Evolutionary conservation across 179 eudicot species (phyloP).

Genomic region (Silene coronaria): DNA sequence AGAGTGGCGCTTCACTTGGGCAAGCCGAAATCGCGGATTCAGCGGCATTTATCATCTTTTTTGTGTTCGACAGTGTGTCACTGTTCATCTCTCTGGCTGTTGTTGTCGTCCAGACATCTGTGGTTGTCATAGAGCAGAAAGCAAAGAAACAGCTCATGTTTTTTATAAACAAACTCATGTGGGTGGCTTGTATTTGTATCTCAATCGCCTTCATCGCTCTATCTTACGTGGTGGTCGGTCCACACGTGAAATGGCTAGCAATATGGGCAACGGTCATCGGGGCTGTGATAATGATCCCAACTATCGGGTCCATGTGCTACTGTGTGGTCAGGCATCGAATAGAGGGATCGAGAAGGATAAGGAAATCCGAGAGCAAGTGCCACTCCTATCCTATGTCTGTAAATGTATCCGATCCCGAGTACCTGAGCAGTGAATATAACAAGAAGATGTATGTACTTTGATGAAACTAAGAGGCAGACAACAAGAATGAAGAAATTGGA

Average conservation of each 20-base stretch:
- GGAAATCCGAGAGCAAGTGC: conserved; percentile 48
- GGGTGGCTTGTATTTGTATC: conserved; percentile 80
- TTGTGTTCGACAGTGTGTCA: conserved; percentile 67
- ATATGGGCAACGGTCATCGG: conserved; percentile 68
- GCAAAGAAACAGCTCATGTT: conserved; percentile 83
- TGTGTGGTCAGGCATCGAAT: conserved; percentile 59
- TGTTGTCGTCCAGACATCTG: conserved; percentile 87
- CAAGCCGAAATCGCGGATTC: conserved; percentile 60
- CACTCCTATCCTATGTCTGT: conserved; percentile 69
- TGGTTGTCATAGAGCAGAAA: conserved; percentile 78
- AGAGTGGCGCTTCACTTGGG: conserved; percentile 42
- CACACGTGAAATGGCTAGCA: conserved; percentile 61
- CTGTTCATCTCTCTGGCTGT: conserved; percentile 85
- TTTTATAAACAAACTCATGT: conserved; percentile 89
- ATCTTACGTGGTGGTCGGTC: conserved; percentile 73
- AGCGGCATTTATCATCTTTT: conserved; percentile 62
- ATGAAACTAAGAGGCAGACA: conserved; percentile 6
- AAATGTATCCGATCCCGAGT: conserved; percentile 54
- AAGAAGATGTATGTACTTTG: conserved; percentile 80
- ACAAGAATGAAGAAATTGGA: neutral
- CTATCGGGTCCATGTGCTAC: conserved; percentile 87
- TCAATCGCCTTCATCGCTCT: conserved; percentile 77
- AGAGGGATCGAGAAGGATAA: conserved; percentile 54
- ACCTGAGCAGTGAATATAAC: conserved; percentile 46
- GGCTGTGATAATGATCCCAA: conserved; percentile 64